Evolutionary conservation across 768 basidiomycete species (phyloP), one percentile per base, ranked within the genome.

Genomic region (Peribolospora kevripleyi): DNA sequence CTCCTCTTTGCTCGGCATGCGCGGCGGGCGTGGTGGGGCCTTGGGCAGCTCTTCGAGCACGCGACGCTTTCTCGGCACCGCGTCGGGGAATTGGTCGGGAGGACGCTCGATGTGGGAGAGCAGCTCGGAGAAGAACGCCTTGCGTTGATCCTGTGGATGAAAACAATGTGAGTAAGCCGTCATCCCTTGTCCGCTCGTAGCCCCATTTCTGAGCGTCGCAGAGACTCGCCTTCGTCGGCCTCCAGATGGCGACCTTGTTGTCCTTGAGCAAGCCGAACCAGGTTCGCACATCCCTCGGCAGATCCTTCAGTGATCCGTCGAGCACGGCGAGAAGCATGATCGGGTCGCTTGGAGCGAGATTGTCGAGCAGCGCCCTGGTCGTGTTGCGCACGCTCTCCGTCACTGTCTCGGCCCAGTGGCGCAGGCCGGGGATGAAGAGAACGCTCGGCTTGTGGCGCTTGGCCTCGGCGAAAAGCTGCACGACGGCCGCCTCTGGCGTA

Each of bases 391-490:
- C 75, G 0, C 81, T 80, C 61, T 95, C 88, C 0, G 81, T 75
- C 36, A 97, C 76, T 3, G 86, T 78, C 0, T 78, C 72, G 59
- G 82, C 82, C 88, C 90, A 97, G 0, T 80, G 76, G 1, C 77
- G 63, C 5, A 98, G 75, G 1, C 85, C 83, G 0, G 91, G 91
- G 40, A 98, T 84, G 67, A 90, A 97, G 50, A 98, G 76, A 43
- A 97, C 81, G 0, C 87, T 88, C 0, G 93, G 93, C 61, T 91
- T 88, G 65, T 93, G 85, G 38, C 91, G 79, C 65, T 95, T 97
- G 0, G 91, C 93, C 66, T 98, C 93, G 25, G 90, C 75, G 63
- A 98, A 95, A 13, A 93, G 73, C 61, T 97, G 90, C 4, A 95
- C 86, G 54, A 95, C 79, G 2, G 84, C 81, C 1, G 93, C 84